Evolutionary conservation across 805 yeast species (phyloP), one percentile per base, ranked within the genome.

Genomic region (Saccharomycopsis synnaedendra): DNA sequence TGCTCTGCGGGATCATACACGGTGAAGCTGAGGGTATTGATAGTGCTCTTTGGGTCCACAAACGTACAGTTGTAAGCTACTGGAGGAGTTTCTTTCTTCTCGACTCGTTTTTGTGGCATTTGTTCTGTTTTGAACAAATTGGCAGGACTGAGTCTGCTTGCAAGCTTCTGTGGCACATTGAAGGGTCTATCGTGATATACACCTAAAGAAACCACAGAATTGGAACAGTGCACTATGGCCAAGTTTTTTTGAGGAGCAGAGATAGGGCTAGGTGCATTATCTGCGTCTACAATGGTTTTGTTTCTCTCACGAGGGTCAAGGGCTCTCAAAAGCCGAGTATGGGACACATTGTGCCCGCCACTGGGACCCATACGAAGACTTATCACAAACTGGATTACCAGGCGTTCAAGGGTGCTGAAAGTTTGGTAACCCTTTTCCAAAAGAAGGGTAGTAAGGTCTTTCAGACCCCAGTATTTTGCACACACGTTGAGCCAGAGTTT

Each of bases 401-500:
- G n/a, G 9, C 9, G 31, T 10, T 31, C 32, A 19, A 44, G 39
- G n/a, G 11, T 7, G 6, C 6, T 9, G 10, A 36, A 10, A 6
- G 29, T 37, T 27, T 10, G 29, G 27, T 30, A 30, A 11, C 30
- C 30, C 29, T 34, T n/a, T 6, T 19, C 10, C 7, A 7, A 5
- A 9, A 43, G 37, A 8, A 8, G 7, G 34, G 31, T 8, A 7
- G 11, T 7, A 9, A 39, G 39, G 36, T 5, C 28, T 35, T 3
- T 28, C 30, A 11, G 8, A 19, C 41, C 42, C 53, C 51, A 50
- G 32, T 43, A 50, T 6, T 33, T 43, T 3, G 38, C 10, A 36
- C 68, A 59, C 28, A 64, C 55, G 28, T 59, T 51, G 31, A 72
- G 63, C 83, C 83, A 78, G 6, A 66, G 61, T 53, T 68, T 68